Evolutionary conservation across 23 red algal species (phyloP), one percentile per base, ranked within the genome.

Genomic region (Gracilariopsis chorda): DNA sequence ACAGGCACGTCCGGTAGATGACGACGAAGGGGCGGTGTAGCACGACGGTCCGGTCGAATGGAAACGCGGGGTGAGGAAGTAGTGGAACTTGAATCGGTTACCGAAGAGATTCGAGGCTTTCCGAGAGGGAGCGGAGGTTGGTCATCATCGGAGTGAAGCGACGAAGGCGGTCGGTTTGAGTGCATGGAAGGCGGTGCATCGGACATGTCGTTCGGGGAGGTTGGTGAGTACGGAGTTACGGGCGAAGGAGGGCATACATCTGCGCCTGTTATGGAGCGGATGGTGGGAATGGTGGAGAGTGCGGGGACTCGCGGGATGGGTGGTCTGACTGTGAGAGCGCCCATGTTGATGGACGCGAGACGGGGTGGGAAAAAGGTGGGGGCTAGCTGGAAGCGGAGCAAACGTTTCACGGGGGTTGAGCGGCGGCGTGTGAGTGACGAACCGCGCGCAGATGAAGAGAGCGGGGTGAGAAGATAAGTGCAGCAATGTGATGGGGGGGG

Each of bases 21-120:
- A 23, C 47, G 82, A 55, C 67, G 67, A 20, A 73, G 37, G 24
- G 41, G 82, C 34, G 82, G 43, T 12, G 33, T 42, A 34, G 59
- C 9, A 4, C 17, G 4, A 27, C 59, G 48, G 46, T 87, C 82
- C 36, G 65, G 63, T 2, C 27, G 67, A 7, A 46, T 16, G n/a
- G 82, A 52, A 2, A 25, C 23, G 47, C 60, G 52, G 10, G 82
- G 82, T 8, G 82, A 87, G 0, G 60, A 57, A 0, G 62, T 20
- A 0, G 9, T 20, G 3, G 67, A 73, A 42, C 47, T 42, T 23
- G 82, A 70, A 27, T 87, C 82, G 48, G 82, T 87, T 20, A 87
- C 82, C 12, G 82, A 87, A 17, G 62, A 72, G 48, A 87, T 87
- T 27, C 82, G 82, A n/a, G 82, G 62, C 61, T 74, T 70, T 10